Conservation (phyloP, 2,329 filamentous ascomycete species). For the Ramichloridium luteum region DNA sequence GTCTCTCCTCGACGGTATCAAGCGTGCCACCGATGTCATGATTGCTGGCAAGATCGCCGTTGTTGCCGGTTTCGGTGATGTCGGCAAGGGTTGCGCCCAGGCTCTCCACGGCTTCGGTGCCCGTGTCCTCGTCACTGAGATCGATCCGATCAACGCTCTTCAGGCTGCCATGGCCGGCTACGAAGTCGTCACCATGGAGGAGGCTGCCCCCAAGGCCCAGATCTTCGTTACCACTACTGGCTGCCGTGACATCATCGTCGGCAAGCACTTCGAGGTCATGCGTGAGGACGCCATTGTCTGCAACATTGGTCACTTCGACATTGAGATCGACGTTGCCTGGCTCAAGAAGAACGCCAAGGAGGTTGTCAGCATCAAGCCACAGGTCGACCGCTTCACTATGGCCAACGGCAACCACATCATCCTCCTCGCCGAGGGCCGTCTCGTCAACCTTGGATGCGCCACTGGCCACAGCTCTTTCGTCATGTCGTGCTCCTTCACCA, state of each 20-base stretch:
- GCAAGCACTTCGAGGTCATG: slow-evolving; percentile 89
- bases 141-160: slow-evolving; percentile 98
- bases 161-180: slow-evolving; percentile 96
- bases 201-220: slow-evolving; percentile 77
- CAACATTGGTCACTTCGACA: slow-evolving; percentile 99
- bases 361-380: slow-evolving; percentile 98
- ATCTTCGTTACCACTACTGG: slow-evolving; percentile 99
- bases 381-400: slow-evolving; percentile 97
- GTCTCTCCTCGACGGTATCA: slow-evolving; percentile 98
- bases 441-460: slow-evolving; percentile 98
- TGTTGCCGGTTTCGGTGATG: slow-evolving; percentile 96
- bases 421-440: slow-evolving; percentile 93
- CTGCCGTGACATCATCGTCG: slow-evolving; percentile 94
- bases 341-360: slow-evolving; percentile 91
- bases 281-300: slow-evolving; percentile 96
- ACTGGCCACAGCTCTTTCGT: slow-evolving; percentile 99
- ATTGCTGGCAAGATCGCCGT: slow-evolving; percentile 98
- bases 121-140: slow-evolving; percentile 88
- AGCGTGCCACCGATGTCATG: slow-evolving; percentile 99
- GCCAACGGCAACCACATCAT: slow-evolving; percentile 91
- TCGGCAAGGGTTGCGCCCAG: slow-evolving; percentile 96
- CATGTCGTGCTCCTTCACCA: slow-evolving; percentile 99
- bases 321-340: slow-evolving; percentile 99
- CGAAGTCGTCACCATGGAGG: slow-evolving; percentile 97
- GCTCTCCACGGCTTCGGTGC: slow-evolving; percentile 96